Percentiles rank a stretch among this genome's conserved stretches.
Conservation (phyloP, 495 filamentous ascomycete species). For the Chlorociboria aeruginascens region DNA sequence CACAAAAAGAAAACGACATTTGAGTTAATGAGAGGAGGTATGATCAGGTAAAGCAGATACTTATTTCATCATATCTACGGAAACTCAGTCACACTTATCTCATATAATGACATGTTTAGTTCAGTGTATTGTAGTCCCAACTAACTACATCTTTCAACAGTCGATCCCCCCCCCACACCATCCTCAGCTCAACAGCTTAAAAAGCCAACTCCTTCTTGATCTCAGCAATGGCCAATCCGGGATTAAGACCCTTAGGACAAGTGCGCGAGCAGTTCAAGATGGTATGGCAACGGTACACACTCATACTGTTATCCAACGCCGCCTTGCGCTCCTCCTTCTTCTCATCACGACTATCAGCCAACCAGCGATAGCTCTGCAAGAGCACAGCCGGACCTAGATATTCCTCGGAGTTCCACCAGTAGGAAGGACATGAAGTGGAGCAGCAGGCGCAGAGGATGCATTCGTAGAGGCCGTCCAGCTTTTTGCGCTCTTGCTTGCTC, state of each 20-base stretch:
- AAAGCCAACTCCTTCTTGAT: conserved; percentile 97
- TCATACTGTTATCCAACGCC: conserved; percentile 95
- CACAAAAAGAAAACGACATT: too few species aligned
- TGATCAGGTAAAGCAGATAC: too few species aligned
- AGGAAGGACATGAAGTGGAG: conserved; percentile 93
- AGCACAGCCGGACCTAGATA: conserved; percentile 96
- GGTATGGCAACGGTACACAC: conserved; percentile 95
- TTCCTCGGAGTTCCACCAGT: conserved; percentile 99
- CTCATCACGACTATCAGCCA: conserved; percentile 88
- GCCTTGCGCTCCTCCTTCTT: conserved; percentile 73
- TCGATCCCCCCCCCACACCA: neutral
- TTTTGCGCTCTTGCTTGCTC: conserved; percentile 78
- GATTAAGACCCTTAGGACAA: conserved; percentile 97
- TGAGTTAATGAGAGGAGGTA: too few species aligned
- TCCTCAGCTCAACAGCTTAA: conserved; percentile 12
- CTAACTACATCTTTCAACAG: conserved; percentile 1
- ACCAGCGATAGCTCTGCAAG: conserved; percentile 92
- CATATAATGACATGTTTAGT: too few species aligned
- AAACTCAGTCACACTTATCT: too few species aligned
- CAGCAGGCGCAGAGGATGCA: conserved; percentile 99
- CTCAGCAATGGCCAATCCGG: conserved; percentile 85
- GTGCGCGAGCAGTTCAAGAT: conserved; percentile 96
- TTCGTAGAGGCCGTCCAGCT: conserved; percentile 97
- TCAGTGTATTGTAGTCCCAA: too few species aligned
- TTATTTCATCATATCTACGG: too few species aligned